Evolutionary conservation across 116 monocot species (phyloP), one percentile per base, ranked within the genome.

Genomic region (Iris pallida): DNA sequence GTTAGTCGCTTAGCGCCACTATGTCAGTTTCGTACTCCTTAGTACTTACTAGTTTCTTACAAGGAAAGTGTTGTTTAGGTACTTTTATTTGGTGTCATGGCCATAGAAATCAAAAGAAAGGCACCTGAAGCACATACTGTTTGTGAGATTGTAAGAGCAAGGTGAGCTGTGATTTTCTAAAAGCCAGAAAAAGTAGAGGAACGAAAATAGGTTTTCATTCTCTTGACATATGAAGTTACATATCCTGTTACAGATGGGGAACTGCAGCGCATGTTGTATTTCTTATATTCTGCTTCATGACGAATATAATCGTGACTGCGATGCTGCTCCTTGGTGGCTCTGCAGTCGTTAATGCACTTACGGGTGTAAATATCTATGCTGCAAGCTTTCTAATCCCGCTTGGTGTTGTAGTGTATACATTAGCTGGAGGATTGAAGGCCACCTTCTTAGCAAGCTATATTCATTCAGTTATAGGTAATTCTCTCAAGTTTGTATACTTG

Each of bases 71-170:
- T 16, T 58, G 45, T 55, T 59, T 73, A 94, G 95, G 96, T 96
- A 64, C 86, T 92, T 70, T 68, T 96, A 44, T 96, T 96, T 69
- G 96, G 96, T 11, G 67, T 96, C 47, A 96, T 96, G 92, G 96
- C 96, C n/a, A 92, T 96, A 68, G 96, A 96, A 78, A 96, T 96
- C 75, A 96, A 96, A 69, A 80, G 89, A 57, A 96, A 96, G 71
- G 96, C 96, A 51, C 96, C 96, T 10, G 59, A 78, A 54, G 96
- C 92, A 9, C 96, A 96, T 74, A 92, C 96, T 45, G 89, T 96
- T 65, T 96, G 96, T 68, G 96, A 96, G 75, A 92, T 96, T 67
- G 92, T 96, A 42, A 85, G 59, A 81, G 96, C 96, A 4, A 57
- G 95, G 91, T 90, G 75, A n/a, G 46, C 20, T 60, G 45, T 2